A percentile compares a stretch with the other conserved stretches of the same genome.
These are phyloP conservation scores for Aspergillus conjunctus DNA, from an alignment of 495 filamentous ascomycete genomes.

Conservation along the genomic window DNA sequence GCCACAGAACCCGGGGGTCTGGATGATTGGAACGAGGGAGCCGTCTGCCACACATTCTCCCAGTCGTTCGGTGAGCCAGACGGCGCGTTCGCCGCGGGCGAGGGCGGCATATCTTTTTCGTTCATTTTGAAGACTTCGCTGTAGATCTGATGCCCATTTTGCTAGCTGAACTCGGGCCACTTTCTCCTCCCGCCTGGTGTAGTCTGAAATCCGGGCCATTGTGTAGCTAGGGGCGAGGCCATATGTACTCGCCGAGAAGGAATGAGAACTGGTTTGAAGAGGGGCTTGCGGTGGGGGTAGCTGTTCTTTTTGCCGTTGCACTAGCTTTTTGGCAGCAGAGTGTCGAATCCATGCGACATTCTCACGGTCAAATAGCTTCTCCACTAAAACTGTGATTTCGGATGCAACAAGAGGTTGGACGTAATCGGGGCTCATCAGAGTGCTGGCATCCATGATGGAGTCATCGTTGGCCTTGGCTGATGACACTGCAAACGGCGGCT, in stretches of 20 bases:
- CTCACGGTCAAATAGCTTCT: slow-evolving; percentile 74
- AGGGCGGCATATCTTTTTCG: slow-evolving; percentile 73
- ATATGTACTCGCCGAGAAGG: slow-evolving; percentile 29
- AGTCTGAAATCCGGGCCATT: slow-evolving; percentile 69
- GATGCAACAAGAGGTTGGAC: slow-evolving; percentile 79
- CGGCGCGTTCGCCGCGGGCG: slow-evolving; percentile 68
- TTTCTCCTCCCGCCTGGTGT: slow-evolving; percentile 70
- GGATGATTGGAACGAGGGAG: slow-evolving; percentile 57
- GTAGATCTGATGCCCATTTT: slow-evolving; percentile 89
- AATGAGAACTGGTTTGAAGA: slow-evolving; percentile 18
- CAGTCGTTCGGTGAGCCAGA: slow-evolving; percentile 77
- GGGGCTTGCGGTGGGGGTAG: slow-evolving; percentile 11
- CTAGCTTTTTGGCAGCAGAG: slow-evolving; percentile 80
- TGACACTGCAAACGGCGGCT: slow-evolving; percentile 75
- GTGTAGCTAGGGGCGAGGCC: slow-evolving; percentile 60
- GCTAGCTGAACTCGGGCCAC: slow-evolving; percentile 79
- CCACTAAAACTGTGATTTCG: slow-evolving; percentile 71
- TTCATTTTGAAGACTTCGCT: slow-evolving; percentile 80
- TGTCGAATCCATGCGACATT: slow-evolving; percentile 87
- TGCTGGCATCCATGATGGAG: slow-evolving; percentile 92
- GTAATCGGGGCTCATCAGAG: slow-evolving; percentile 94
- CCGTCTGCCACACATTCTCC: slow-evolving; percentile 76
- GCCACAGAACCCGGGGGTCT: slow-evolving; percentile 39
- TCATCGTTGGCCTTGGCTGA: slow-evolving; percentile 74
- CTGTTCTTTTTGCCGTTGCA: slow-evolving; percentile 59